Base-by-base conservation (phyloP, 495 filamentous ascomycete genomes). In the Hypoxylon fuscum region DNA sequence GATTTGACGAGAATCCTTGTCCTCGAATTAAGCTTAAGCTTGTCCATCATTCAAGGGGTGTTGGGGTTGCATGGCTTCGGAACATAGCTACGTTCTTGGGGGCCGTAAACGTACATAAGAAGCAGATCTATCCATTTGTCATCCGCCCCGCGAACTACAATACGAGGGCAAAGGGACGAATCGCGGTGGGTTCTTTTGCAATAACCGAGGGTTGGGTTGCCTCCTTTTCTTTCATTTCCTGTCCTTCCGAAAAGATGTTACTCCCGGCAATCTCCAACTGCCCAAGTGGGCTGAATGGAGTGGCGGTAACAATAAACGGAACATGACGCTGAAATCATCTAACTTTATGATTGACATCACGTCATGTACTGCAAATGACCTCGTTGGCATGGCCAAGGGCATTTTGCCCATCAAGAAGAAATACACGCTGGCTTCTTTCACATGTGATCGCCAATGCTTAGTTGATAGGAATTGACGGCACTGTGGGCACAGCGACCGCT, bases 1-100 rank as follows among this genome's bases (percentile, higher is more conserved):
- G 57, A 66, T 66, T 66, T 49, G 63, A 57, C 44, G 20, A 66
- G 3, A 45, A 34, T 35, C 63, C 63, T 29, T 66, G 63, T 66
- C 63, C 56, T 66, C 55, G 63, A 66, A 66, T 66, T 66, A 66
- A 66, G 63, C 63, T 66, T 66, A 66, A 66, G 63, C 63, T 66
- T 51, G 57, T 61, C 63, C 57, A 66, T 66, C 63, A 41, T 57
- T 61, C 46, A 41, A 61, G 42, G 49, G 20, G 45, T 45, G n/a
- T n/a, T n/a, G 20, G 63, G 63, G 56, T 57, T 66, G 57, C 63
- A 61, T 66, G 51, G 56, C 46, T 60, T 47, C 62, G 62, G 62
- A 60, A 60, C 56, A 50, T 55, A 56, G 51, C 44, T 59, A 44
- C 43, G 27, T 14, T 29, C 14, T 43, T 59, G 43, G 54, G 55